Base-by-base conservation (phyloP, 208 protist species). In the Trypanosoma mega region DNA sequence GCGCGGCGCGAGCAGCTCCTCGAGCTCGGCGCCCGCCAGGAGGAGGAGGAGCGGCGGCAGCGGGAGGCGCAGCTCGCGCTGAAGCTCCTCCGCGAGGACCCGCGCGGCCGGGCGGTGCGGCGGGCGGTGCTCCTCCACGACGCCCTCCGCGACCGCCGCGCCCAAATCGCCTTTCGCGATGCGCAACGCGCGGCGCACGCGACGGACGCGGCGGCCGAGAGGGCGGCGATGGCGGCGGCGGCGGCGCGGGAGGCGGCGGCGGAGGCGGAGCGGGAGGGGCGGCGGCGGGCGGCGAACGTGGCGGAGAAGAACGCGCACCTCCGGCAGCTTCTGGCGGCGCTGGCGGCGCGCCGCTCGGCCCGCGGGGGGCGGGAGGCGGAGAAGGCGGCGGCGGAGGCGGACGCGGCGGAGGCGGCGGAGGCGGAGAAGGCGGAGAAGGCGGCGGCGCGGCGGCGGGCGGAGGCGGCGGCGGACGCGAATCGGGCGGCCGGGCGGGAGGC, bases 221-320 rank as follows among this genome's bases (percentile, higher is more conserved):
- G 26, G 26, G 59, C 47, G 23, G 46, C 44, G 16, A 60, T 74
- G 62, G 51, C 58, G 45, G 66, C 68, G 16, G 56, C 71, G 34
- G 45, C 76, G 30, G 44, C 57, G 4, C 83, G 77, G 67, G 88
- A 73, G 11, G 53, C 80, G 18, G 59, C 64, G 24, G 79, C 76
- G n/a, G 69, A 88, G 36, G 23, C 23, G 3, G 2, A 24, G 21
- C 58, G 36, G 31, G 72, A 83, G 43, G 3, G 67, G 57, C 72
- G 83, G 29, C 63, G 82, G 56, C 64, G 72, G 5, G 53, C 84
- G 53, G 66, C 72, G 34, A 88, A 92, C 63, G 60, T 91, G 41
- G 80, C 71, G 33, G 80, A 84, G 50, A 90, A 90, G 70, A 85
- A 84, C 62, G 56, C 63, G 1, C 86, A 92, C 51, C 43, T 94